phyloP scores from a whole-genome alignment of 352 stramenopile genomes.

The Pythium pectinolyticum region DNA sequence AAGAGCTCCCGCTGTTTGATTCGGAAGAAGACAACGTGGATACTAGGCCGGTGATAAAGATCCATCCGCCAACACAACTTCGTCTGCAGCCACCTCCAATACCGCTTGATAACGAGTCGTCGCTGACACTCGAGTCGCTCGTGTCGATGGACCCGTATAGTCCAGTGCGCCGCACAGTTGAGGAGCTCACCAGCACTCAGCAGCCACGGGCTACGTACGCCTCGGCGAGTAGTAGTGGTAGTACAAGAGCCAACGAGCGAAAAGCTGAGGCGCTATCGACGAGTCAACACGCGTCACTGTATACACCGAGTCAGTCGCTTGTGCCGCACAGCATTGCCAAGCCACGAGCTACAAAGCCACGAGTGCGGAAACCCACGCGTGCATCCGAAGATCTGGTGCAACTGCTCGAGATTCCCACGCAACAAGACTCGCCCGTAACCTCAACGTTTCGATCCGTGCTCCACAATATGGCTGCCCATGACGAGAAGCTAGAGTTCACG shows the following conservation, averaged over 20 bases:
- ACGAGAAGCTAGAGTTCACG: neutral
- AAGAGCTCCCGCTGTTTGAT: constrained; percentile 5
- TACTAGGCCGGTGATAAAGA: too few relatives aligned
- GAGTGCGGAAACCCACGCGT: neutral
- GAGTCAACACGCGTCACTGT: too few relatives aligned
- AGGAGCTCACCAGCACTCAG: too few relatives aligned
- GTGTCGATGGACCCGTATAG: constrained; percentile 22
- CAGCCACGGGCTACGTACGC: too few relatives aligned
- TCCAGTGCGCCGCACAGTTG: too few relatives aligned
- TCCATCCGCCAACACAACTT: too few relatives aligned
- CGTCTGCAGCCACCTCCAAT: too few relatives aligned
- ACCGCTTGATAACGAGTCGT: neutral
- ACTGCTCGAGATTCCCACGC: constrained; percentile 3
- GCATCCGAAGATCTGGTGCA: neutral
- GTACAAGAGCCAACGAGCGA: neutral
- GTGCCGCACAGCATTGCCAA: neutral
- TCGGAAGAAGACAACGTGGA: too few relatives aligned
- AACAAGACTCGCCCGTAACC: neutral
- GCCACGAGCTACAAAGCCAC: neutral
- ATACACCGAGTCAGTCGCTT: constrained; percentile 6
- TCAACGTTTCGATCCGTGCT: constrained; percentile 17
- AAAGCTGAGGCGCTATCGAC: too few relatives aligned
- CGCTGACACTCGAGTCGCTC: constrained; percentile 15
- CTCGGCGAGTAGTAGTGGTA: neutral
- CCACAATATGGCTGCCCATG: neutral